Evolutionary conservation across 1,284 basidiomycete species (phyloP).

Genomic region (Puccinia triticina): DNA sequence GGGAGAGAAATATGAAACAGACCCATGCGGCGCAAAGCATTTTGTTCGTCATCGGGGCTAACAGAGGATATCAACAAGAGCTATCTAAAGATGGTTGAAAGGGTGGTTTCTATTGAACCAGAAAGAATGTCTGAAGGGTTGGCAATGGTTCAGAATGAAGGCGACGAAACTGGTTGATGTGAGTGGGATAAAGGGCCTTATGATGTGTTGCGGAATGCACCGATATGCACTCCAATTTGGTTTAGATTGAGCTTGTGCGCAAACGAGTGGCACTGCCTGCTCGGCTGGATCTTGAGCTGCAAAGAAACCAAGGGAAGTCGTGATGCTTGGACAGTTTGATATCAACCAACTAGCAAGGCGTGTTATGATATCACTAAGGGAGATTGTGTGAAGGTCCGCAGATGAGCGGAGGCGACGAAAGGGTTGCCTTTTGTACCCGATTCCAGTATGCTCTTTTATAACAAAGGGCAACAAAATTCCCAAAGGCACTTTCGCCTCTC

Average conservation of each 20-base stretch:
- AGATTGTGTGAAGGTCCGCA: neutral
- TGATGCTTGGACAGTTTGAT: neutral
- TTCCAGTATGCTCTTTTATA: no score
- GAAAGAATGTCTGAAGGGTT: neutral
- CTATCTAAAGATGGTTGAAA: neutral
- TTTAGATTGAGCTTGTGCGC: no score
- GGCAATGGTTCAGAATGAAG: neutral
- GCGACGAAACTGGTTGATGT: neutral
- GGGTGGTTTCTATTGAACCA: neutral
- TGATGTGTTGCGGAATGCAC: no score
- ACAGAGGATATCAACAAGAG: neutral
- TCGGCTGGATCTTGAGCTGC: no score
- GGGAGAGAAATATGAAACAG: neutral
- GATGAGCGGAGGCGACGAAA: neutral
- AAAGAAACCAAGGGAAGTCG: neutral
- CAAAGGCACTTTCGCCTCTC: no score
- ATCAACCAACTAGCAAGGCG: neutral
- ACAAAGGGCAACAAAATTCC: no score
- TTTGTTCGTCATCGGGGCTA: neutral
- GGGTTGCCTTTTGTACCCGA: no score
- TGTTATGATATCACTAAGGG: no score
- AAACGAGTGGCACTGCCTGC: no score
- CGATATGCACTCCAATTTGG: no score
- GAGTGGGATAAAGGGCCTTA: no score
- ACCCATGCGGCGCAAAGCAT: neutral